Percentiles rank a stretch among this genome's conserved stretches.
Evolutionary conservation across 2,329 filamentous ascomycete species (phyloP).

Genomic region (Ophiocordyceps camponoti-leonardi): DNA sequence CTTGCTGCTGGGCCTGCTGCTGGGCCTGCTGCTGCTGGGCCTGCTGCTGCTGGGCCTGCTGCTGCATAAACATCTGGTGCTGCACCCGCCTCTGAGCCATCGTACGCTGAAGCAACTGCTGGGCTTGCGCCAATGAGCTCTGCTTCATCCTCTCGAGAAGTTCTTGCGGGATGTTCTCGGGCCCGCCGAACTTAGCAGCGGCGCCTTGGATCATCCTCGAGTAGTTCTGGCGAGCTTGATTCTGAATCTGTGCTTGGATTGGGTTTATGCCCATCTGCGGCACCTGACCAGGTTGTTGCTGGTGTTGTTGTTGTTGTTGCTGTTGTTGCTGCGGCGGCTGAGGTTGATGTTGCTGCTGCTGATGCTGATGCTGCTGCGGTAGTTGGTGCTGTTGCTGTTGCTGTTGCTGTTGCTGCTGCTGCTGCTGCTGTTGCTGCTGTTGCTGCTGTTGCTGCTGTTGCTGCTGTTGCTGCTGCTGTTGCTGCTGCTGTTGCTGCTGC

Average conservation of each 20-base stretch:
- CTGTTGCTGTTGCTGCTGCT: constrained; percentile 11
- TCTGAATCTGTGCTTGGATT: constrained; percentile 16
- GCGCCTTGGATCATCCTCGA: constrained; percentile 16
- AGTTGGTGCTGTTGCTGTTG: constrained; percentile 13
- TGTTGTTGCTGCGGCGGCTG: constrained; percentile 11
- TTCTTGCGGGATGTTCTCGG: constrained; percentile 28
- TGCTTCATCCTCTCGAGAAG: constrained; percentile 25
- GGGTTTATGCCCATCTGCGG: constrained; percentile 11
- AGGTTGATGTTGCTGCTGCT: constrained; percentile 13
- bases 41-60: constrained; percentile 19
- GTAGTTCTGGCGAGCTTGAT: constrained; percentile 19
- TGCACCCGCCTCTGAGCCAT: constrained; percentile 14
- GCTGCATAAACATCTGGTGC: constrained; percentile 19
- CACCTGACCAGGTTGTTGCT: constrained; percentile 13
- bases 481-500: constrained; percentile 11
- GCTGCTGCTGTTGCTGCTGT: constrained; percentile 10
- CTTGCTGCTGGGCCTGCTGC: constrained; percentile 13
- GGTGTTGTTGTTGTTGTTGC: constrained; percentile 11
- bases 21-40: constrained; percentile 13
- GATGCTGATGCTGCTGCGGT: constrained; percentile 11
- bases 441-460: constrained; percentile 11
- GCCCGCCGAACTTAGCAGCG: constrained; percentile 20
- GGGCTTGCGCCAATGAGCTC: constrained; percentile 21
- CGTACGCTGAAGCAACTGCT: constrained; percentile 14
- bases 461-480: constrained; percentile 11